Evolutionary conservation across 176 grass and related monocot genomes (phyloP).

Genomic region (Bonia amplexicaulis): DNA sequence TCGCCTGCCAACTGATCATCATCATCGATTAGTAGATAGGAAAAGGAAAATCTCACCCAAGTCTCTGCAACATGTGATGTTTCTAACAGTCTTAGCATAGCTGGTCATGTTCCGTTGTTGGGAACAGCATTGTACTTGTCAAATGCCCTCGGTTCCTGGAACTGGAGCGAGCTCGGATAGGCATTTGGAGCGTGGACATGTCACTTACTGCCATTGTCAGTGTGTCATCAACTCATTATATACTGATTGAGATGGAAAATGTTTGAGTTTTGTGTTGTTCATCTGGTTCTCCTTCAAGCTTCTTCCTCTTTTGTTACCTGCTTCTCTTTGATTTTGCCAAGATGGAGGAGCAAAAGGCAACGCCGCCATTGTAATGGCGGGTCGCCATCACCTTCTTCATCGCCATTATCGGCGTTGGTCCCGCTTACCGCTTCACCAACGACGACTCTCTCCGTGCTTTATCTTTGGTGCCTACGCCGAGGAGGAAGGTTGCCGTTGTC

Average conservation of each 20-base stretch:
- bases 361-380: too few relatives aligned
- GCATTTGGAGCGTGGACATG: too few relatives aligned
- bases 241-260: slow-evolving; percentile 22
- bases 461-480: too few relatives aligned
- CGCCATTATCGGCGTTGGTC: too few relatives aligned
- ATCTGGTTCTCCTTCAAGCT: not conserved
- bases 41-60: slow-evolving; percentile 47
- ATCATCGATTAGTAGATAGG: slow-evolving; percentile 22
- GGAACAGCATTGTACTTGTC: slow-evolving; percentile 28
- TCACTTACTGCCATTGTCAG: not conserved
- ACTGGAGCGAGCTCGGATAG: not conserved
- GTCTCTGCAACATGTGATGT: slow-evolving; percentile 39
- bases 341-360: too few relatives aligned
- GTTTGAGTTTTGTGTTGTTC: not conserved
- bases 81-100: slow-evolving; percentile 51
- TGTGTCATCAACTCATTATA: slow-evolving; percentile 16
- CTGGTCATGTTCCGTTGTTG: not conserved
- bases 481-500: too few relatives aligned
- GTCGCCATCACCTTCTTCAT: too few relatives aligned
- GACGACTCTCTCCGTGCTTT: too few relatives aligned
- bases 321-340: not conserved
- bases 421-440: too few relatives aligned
- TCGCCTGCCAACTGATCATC: slow-evolving; percentile 17
- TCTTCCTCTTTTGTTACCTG: not conserved
- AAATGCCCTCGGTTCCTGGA: slow-evolving; percentile 14